A percentile compares a stretch with the other conserved stretches of the same genome.
phyloP scores from a whole-genome alignment of 495 filamentous ascomycete genomes.

The Bathelium albidoporum region DNA sequence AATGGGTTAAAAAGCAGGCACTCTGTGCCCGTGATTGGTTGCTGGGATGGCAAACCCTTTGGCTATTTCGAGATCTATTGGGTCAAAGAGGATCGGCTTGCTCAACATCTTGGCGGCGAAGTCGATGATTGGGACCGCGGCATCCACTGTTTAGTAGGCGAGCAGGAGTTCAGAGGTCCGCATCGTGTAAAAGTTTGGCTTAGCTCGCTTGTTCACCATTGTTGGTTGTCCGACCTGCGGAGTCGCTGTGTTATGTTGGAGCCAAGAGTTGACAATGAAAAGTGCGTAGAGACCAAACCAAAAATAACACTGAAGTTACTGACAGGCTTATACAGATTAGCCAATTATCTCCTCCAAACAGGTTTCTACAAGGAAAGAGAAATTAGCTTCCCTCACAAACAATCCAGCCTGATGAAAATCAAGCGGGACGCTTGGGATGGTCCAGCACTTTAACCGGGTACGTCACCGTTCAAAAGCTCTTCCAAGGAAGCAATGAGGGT shows the following conservation, averaged over 20 bases:
- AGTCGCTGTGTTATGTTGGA: slow-evolving; percentile 77
- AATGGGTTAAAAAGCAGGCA: slow-evolving; percentile 54
- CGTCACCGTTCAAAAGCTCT: too few relatives aligned
- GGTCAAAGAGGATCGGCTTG: slow-evolving; percentile 86
- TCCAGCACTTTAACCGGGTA: slow-evolving; percentile 52
- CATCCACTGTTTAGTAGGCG: slow-evolving; percentile 78
- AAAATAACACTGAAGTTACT: neutral
- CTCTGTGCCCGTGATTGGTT: slow-evolving; percentile 82
- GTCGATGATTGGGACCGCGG: slow-evolving; percentile 79
- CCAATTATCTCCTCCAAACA: slow-evolving; percentile 57
- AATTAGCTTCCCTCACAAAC: slow-evolving; percentile 85
- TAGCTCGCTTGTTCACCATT: slow-evolving; percentile 74
- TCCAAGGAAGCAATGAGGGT: neutral
- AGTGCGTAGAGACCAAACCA: slow-evolving; percentile 45
- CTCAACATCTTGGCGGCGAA: slow-evolving; percentile 48
- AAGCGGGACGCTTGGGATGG: slow-evolving; percentile 73
- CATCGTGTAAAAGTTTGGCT: slow-evolving; percentile 71
- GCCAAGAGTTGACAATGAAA: slow-evolving; percentile 83
- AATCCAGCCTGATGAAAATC: slow-evolving; percentile 76
- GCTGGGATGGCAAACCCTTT: slow-evolving; percentile 92
- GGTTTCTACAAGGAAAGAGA: slow-evolving; percentile 88
- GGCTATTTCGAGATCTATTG: slow-evolving; percentile 98
- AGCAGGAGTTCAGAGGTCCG: slow-evolving; percentile 77
- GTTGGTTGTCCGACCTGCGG: slow-evolving; percentile 66
- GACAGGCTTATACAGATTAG: slow-evolving; percentile 47